Conservation (phyloP, 2,329 filamentous ascomycete genomes). For the Simplicillium aogashimaense region DNA sequence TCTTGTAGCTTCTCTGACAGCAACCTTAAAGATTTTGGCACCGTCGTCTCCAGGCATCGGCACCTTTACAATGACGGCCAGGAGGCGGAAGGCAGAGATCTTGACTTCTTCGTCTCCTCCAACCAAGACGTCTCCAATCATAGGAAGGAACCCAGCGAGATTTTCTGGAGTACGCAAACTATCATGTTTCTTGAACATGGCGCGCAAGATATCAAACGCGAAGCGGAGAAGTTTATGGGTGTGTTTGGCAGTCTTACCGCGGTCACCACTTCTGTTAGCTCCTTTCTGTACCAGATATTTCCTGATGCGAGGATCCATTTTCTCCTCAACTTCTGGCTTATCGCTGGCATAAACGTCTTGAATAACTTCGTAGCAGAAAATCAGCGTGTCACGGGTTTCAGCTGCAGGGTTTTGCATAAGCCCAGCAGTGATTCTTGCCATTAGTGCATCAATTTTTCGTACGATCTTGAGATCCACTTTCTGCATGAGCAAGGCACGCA, state of each 20-base stretch:
- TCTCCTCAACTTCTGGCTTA: constrained; percentile 38
- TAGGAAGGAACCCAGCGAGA: constrained; percentile 74
- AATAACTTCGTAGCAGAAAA: constrained; percentile 93
- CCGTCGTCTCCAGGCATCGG: constrained; percentile 66
- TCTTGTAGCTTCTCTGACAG: constrained; percentile 76
- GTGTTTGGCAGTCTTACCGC: constrained; percentile 66
- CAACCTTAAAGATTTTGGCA: constrained; percentile 57
- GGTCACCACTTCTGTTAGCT: constrained; percentile 62
- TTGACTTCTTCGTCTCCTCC: constrained; percentile 87
- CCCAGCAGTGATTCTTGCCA: constrained; percentile 74
- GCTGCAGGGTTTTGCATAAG: constrained; percentile 73
- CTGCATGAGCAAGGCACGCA: constrained; percentile 71
- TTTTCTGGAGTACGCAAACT: constrained; percentile 70
- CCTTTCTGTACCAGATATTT: constrained; percentile 76
- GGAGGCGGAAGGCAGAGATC: constrained; percentile 74
- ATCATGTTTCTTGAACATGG: constrained; percentile 78
- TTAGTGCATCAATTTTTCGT: constrained; percentile 81
- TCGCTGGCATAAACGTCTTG: constrained; percentile 69
- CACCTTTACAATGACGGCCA: constrained; percentile 77
- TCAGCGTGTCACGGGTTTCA: constrained; percentile 69
- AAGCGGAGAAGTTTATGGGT: constrained; percentile 84
- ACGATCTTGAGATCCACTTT: constrained; percentile 76
- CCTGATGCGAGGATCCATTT: constrained; percentile 51
- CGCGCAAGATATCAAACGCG: constrained; percentile 75
- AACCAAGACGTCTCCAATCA: constrained; percentile 79